A percentile compares a stretch with the other conserved stretches of the same genome.
Evolutionary conservation across 164 flowering plant genomes (phyloP).

Genomic region (Buxus sempervirens): DNA sequence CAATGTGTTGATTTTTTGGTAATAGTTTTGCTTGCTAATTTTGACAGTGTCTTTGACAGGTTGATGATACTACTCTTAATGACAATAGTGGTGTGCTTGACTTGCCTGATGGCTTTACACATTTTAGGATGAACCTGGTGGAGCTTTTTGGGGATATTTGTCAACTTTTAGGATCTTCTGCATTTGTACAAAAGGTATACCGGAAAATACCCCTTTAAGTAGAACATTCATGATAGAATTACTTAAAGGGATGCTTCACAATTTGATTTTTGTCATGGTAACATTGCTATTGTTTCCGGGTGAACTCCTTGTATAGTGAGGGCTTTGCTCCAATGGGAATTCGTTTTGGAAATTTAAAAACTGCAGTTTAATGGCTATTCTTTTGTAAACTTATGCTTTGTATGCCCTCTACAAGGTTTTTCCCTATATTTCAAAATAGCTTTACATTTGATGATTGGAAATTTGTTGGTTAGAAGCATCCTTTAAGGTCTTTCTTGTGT

Average conservation of each 20-base stretch:
- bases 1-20: not conserved
- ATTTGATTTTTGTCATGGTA: not conserved
- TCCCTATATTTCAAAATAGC: too few species aligned
- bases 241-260: not conserved
- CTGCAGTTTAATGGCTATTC: too few species aligned
- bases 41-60: conserved; percentile 41
- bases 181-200: conserved; percentile 70
- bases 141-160: conserved; percentile 90
- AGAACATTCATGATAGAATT: not conserved
- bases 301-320: too few species aligned
- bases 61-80: conserved; percentile 57
- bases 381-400: too few species aligned
- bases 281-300: too few species aligned
- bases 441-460: too few species aligned
- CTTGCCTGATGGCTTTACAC: conserved; percentile 77
- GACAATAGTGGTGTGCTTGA: conserved; percentile 48
- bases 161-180: conserved; percentile 65
- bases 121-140: conserved; percentile 76
- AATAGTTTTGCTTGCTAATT: not conserved
- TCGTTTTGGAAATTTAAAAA: too few species aligned
- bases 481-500: too few species aligned
- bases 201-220: not conserved
- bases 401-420: too few species aligned
- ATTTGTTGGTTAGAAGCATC: too few species aligned
- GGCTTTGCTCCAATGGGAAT: too few species aligned